Evolutionary conservation across 768 basidiomycete species (phyloP).

Genomic region (Terana coerulea): DNA sequence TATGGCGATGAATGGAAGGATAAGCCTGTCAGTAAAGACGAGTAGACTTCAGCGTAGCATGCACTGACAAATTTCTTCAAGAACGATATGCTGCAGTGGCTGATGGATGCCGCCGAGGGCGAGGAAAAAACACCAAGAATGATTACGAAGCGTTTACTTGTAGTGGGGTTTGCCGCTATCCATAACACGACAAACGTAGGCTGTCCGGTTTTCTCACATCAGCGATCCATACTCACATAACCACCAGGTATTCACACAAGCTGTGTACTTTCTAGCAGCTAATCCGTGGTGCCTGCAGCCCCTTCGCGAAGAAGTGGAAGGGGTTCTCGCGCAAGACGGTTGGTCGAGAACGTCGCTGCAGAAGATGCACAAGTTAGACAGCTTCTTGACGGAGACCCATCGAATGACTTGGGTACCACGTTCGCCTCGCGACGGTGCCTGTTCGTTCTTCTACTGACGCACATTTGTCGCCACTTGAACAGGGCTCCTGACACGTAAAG

Average conservation of each 20-base stretch:
- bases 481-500: conserved; percentile 29
- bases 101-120: conserved; percentile 15
- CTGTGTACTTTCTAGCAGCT: conserved; percentile 26
- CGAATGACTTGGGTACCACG: too few relatives aligned
- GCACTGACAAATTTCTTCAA: neutral
- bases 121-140: neutral
- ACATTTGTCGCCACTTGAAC: too few relatives aligned
- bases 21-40: too few relatives aligned
- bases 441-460: too few relatives aligned
- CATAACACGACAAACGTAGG: conserved; percentile 25
- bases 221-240: too few relatives aligned
- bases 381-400: conserved; percentile 30
- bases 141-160: too few relatives aligned
- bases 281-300: conserved; percentile 23
- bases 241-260: too few relatives aligned
- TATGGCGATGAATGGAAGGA: too few relatives aligned
- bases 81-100: conserved; percentile 20
- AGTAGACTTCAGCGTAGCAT: neutral
- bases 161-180: too few relatives aligned
- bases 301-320: conserved; percentile 27
- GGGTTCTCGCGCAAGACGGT: neutral
- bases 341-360: conserved; percentile 24
- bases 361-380: conserved; percentile 30
- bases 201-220: too few relatives aligned
- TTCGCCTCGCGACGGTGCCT: too few relatives aligned